phyloP scores from a whole-genome alignment of 257 asterid genomes.

The Euphrasia confusa region DNA sequence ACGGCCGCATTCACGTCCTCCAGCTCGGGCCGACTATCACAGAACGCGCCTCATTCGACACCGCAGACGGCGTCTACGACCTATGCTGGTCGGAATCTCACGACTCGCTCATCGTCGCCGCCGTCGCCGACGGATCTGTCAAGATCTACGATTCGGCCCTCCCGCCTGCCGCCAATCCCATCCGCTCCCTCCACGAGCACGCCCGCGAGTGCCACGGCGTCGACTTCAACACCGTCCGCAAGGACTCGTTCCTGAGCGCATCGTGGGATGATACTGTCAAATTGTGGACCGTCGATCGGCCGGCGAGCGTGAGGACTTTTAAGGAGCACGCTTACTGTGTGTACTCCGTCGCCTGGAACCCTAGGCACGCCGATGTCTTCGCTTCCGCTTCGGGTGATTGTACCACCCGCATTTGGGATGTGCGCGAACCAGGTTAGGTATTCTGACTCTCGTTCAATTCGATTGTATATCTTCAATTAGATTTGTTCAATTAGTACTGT shows the following conservation, averaged over 20 bases:
- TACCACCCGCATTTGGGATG: constrained; percentile 95
- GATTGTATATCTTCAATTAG: too few relatives aligned
- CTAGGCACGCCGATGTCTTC: constrained; percentile 88
- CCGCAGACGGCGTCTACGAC: constrained; percentile 94
- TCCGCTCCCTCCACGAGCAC: constrained; percentile 89
- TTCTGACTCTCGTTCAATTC: neutral
- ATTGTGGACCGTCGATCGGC: constrained; percentile 90
- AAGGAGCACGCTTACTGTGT: constrained; percentile 97
- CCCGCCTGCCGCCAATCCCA: constrained; percentile 79
- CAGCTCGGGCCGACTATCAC: constrained; percentile 64
- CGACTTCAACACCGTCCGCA: constrained; percentile 74
- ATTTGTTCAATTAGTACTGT: too few relatives aligned
- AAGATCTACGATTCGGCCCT: constrained; percentile 79
- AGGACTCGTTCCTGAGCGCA: constrained; percentile 85
- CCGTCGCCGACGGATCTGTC: constrained; percentile 82
- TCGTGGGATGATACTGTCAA: constrained; percentile 94
- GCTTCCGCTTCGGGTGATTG: constrained; percentile 97
- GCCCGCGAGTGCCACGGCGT: constrained; percentile 88
- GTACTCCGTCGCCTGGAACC: constrained; percentile 87
- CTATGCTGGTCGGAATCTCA: constrained; percentile 97
- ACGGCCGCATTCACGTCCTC: constrained; percentile 92
- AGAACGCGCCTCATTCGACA: constrained; percentile 73
- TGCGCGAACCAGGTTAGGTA: constrained; percentile 81
- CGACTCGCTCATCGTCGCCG: constrained; percentile 82
- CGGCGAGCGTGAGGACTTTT: constrained; percentile 85